Evolutionary conservation across 768 basidiomycete genomes (phyloP).

Genomic region (Macrolepiota albuminosa): DNA sequence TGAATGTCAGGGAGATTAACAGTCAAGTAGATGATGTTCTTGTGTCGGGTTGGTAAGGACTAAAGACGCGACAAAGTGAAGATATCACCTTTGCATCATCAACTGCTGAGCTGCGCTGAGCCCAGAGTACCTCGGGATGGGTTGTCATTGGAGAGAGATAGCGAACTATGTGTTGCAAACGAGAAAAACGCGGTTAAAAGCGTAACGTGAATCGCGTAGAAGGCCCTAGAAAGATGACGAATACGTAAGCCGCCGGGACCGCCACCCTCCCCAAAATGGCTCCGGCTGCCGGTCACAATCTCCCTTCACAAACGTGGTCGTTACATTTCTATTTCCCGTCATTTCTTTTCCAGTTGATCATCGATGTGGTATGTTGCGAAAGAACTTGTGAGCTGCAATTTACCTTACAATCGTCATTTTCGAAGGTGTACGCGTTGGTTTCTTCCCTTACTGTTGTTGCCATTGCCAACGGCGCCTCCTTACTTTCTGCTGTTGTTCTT

Average conservation of each 20-base stretch:
- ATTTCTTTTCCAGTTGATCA: conserved; percentile 1
- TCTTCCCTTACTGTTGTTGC: conserved; percentile 69
- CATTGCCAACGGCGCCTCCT: conserved; percentile 75
- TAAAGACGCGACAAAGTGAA: conserved; percentile 15
- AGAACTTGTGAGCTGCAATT: not conserved
- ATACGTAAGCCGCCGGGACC: conserved; percentile 7
- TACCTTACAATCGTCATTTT: conserved; percentile 1
- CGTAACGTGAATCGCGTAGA: conserved; percentile 23
- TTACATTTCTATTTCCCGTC: not conserved
- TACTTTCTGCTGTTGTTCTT: conserved; percentile 77
- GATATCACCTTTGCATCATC: conserved; percentile 59
- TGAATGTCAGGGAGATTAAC: conserved; percentile 77
- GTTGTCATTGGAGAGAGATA: conserved; percentile 31
- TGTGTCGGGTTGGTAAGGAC: conserved; percentile 7
- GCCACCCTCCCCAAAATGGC: conserved; percentile 3
- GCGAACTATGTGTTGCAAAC: not conserved
- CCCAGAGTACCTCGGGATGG: conserved; percentile 93
- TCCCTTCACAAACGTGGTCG: not conserved
- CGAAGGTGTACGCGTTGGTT: conserved; percentile 85
- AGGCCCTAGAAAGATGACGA: conserved; percentile 35
- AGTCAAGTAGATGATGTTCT: conserved; percentile 89
- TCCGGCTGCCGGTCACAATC: not conserved
- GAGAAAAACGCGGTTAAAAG: conserved; percentile 16
- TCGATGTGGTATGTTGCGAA: conserved; percentile 49
- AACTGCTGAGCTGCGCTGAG: conserved; percentile 76